Evolutionary conservation across 78 protist genomes (phyloP), one percentile per base, ranked within the genome.

Genomic region (Monosiga brevicollis): DNA sequence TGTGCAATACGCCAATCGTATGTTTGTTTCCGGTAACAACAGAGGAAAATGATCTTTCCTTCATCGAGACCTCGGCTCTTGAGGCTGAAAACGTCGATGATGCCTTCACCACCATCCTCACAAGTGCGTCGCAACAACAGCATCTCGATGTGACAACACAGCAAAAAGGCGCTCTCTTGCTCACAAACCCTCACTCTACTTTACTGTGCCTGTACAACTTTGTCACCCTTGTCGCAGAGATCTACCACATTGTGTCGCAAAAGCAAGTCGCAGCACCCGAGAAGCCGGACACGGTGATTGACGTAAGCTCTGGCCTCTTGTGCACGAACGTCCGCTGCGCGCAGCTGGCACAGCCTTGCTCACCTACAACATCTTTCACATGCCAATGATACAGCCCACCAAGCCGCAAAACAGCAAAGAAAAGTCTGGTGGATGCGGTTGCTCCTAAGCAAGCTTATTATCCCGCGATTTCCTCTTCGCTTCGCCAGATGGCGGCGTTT

Each of bases 61-160:
- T 87, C 84, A 87, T 92, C 54, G 95, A 92, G 88, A 86, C 91
- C 10, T 88, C 92, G 0, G 95, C 95, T 22, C 78, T 92, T 35
- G 92, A 88, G 40, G 54, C 91, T 10, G 83, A 83, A 74, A 92
- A 92, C 86, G 95, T 92, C 54, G 90, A 90, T 86, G 77, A 55
- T 54, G 91, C 95, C 26, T 92, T 92, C 81, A n/a, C 71, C 42
- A 87, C 74, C 82, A 87, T 87, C 55, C 85, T 87, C 39, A 82
- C 83, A 35, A 76, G 81, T 78, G 72, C 0, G 80, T 42, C 20
- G n/a, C n/a, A n/a, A n/a, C n/a, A n/a, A n/a, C n/a, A n/a, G n/a
- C n/a, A n/a, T n/a, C n/a, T n/a, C n/a, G n/a, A n/a, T n/a, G n/a
- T n/a, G n/a, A n/a, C n/a, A n/a, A n/a, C n/a, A n/a, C n/a, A n/a